Evolutionary conservation across 208 protist species (phyloP).

Genomic region (Acanthamoeba healyi): DNA sequence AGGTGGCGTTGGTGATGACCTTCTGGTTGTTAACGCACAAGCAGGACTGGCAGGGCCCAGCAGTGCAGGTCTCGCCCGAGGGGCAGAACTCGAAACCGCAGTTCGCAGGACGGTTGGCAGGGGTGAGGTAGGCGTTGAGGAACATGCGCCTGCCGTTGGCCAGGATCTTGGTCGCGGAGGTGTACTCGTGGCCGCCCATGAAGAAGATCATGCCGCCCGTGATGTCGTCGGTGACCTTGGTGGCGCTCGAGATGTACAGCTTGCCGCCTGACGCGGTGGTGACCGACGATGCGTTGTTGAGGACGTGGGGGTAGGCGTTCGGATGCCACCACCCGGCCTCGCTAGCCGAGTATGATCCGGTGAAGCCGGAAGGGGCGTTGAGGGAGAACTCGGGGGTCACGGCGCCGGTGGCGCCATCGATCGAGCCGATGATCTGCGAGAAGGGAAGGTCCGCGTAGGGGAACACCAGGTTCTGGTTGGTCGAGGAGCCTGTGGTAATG

Average conservation of each 20-base stretch:
- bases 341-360: background rate
- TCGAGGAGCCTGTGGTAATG: background rate
- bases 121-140: constrained; percentile 60
- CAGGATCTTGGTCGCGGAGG: background rate
- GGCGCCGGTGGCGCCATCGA: background rate
- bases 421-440: constrained; percentile 41
- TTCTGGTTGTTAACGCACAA: background rate
- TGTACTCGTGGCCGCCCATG: constrained; percentile 15
- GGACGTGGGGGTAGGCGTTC: constrained; percentile 1
- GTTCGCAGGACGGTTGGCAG: background rate
- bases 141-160: constrained; percentile 15
- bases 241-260: constrained; percentile 14
- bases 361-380: background rate
- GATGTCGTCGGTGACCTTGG: background rate
- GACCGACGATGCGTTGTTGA: background rate
- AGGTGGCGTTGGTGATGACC: constrained; percentile 16
- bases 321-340: constrained; percentile 21
- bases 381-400: constrained; percentile 34
- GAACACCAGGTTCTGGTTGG: constrained; percentile 35
- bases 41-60: constrained; percentile 5
- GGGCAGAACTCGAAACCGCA: constrained; percentile 58
- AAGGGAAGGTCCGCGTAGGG: constrained; percentile 49
- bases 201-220: constrained; percentile 4
- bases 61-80: constrained; percentile 29
- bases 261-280: background rate